A percentile compares a stretch with the other conserved stretches of the same genome.
These are phyloP conservation scores for Amphibolis antarctica DNA, from an alignment of 106 monocot genomes.

Conservation along the genomic window DNA sequence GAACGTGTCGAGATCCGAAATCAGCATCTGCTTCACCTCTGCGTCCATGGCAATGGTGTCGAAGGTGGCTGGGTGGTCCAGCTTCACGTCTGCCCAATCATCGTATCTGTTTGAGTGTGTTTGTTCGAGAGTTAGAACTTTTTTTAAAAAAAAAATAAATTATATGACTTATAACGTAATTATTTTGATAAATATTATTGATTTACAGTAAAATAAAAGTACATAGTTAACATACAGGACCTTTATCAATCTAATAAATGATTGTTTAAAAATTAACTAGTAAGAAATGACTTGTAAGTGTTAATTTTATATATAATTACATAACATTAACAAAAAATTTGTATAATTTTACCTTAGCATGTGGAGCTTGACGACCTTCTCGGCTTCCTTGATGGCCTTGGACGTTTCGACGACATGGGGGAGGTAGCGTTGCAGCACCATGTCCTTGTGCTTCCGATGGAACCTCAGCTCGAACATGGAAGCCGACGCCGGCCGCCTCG, in stretches of 20 bases:
- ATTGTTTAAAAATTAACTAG: no score
- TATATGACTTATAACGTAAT: no score
- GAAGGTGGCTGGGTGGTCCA: constrained; percentile 39
- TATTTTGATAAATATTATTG: no score
- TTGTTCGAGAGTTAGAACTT: no score
- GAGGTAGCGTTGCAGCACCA: constrained; percentile 12
- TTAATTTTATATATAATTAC: background rate
- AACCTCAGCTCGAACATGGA: constrained; percentile 28
- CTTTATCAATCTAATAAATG: no score
- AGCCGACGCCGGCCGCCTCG: no score
- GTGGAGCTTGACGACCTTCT: constrained; percentile 18
- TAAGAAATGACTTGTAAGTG: background rate
- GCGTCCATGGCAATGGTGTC: constrained; percentile 35
- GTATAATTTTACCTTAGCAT: constrained; percentile 8
- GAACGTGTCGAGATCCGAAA: constrained; percentile 28
- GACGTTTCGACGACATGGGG: constrained; percentile 13
- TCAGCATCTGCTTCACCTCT: constrained; percentile 18
- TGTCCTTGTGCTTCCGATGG: constrained; percentile 23
- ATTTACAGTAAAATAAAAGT: no score
- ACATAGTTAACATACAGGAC: no score
- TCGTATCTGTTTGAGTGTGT: no score
- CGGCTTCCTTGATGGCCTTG: constrained; percentile 7
- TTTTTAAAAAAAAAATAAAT: no score
- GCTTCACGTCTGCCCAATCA: constrained; percentile 9
- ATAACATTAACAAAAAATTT: no score